Base-by-base conservation (phyloP, 495 filamentous ascomycete genomes). In the Lichenothelia convexa region DNA sequence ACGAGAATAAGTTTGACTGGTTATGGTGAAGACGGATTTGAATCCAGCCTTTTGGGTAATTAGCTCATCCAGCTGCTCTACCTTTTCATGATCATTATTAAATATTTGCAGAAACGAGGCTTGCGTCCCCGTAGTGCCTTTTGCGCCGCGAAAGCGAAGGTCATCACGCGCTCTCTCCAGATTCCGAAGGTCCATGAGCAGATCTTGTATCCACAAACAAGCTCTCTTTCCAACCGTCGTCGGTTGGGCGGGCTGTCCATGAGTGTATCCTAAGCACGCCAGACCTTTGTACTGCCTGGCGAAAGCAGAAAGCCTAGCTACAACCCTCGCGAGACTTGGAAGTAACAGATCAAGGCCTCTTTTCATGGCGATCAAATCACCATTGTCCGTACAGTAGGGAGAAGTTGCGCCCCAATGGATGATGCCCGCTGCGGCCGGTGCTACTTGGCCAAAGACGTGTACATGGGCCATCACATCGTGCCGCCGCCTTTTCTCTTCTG, bases 21-120 rank as follows among this genome's bases (percentile, higher is more conserved):
- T 80, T 35, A 89, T 77, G 42, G 65, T 63, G 54, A 78, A 93
- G 24, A 70, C 67, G 17, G 64, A 70, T 1, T 57, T 56, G 59
- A 97, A 95, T 8, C 84, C 85, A 32, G 81, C 75, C 57, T 93
- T 91, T 55, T 84, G 50, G 39, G 75, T 82, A 24, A 95, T 67
- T 4, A 91, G 66, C 45, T 77, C 69, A 42, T 70, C 56, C 2
- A 87, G 63, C 45, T 73, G 54, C 44, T 89, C 78, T 19, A 84
- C 72, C 60, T 93, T 93, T 23, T 59, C 58, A 41, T 75, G 67
- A 51, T 94, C 75, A 21, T 78, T 78, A 11, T 77, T 53, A 61
- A 97, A 97, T 50, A 84, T 78, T 42, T 73, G 56, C 17, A 92
- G 61, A 64, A 89, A 89, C 13, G 78, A 80, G 2, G 82, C 84